Evolutionary conservation across 371 early-diverging fungal species (phyloP), one percentile per base, ranked within the genome.

Genomic region (Enterocytospora artemiae): DNA sequence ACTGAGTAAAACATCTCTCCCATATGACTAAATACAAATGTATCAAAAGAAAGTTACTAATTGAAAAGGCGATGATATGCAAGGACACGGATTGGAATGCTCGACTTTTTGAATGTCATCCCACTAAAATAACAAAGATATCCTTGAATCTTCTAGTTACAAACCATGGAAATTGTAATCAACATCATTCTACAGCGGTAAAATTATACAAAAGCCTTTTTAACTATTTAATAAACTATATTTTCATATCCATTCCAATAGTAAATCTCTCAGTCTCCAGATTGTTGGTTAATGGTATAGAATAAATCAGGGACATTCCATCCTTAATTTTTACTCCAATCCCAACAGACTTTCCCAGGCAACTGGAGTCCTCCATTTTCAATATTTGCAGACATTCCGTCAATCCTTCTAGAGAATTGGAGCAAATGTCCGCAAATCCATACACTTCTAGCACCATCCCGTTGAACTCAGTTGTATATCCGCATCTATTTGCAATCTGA

Each of bases 331-430:
- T 52, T 16, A 57, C 14, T n/a, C 43, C 12, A 12, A 62, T 30
- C 30, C 63, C 63, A 24, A 48, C 27, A 9, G 63, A 62, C 27
- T 54, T 62, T 39, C 63, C 63, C 9, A 62, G 32, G 9, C 7
- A 51, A 33, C 20, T 62, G 4, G 7, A 14, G 14, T 62, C 63
- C 12, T 16, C 31, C n/a, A 43, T 39, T 2, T 20, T 33, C 7
- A 62, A 30, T 12, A 7, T 27, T 12, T 65, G 9, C 2, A 22
- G 37, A 3, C 2, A 20, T 20, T 62, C 30, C n/a, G 4, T 5
- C 37, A 62, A 18, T 30, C 63, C 63, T 9, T 62, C 37, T 3
- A 7, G 5, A 4, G 63, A 7, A 30, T 22, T 9, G 3, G 33
- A 5, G 22, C 30, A 57, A 3, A 39, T 22, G 25, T 62, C 63